Base-by-base conservation (phyloP, 345 rosid species). In the Melaleuca quinquenervia region DNA sequence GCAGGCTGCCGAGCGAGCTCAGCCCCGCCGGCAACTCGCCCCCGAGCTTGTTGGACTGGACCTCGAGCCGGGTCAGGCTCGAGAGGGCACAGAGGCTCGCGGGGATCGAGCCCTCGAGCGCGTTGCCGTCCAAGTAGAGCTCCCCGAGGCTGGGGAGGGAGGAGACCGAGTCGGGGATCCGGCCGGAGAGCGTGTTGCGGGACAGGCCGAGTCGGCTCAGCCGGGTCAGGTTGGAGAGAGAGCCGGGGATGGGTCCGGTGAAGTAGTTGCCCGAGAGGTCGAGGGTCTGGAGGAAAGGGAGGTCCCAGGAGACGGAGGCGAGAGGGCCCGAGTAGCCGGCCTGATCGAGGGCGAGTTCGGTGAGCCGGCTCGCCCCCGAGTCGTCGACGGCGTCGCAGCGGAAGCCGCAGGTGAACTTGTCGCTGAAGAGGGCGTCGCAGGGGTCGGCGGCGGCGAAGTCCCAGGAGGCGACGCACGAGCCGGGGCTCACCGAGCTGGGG, bases 381-480 rank as follows among this genome's bases (percentile, higher is more conserved):
- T 88, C 92, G 4, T 86, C 70, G 36, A 83, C 9, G 86, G 52
- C 84, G 41, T 95, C 98, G 88, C 99, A 96, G 60, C 98, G 92
- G 93, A 96, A 95, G 26, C 99, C 99, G 84, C 99, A 96, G 2
- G 95, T 93, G 94, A 96, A 95, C 41, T 87, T 85, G 26, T 95
- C 96, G 85, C 94, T 86, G 92, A 92, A 96, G 54, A 95, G 90
- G 89, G 21, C 84, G 90, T 95, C 99, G 84, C 98, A 96, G 14
- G 98, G 99, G 86, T 95, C 99, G 52, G 90, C 82, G 9, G 95
- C 86, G 91, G 26, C 86, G 91, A 96, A 96, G 86, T 96, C 95
- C 99, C 98, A 96, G 0, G 98, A 92, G 85, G 92, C 90, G 84
- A 95, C 84, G 87, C 99, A 95, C 8, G 98, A 96, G 18, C 99